Percentiles rank a stretch among this genome's conserved stretches.
Conservation (phyloP, 164 flowering plant species). For the Taxillus chinensis region DNA sequence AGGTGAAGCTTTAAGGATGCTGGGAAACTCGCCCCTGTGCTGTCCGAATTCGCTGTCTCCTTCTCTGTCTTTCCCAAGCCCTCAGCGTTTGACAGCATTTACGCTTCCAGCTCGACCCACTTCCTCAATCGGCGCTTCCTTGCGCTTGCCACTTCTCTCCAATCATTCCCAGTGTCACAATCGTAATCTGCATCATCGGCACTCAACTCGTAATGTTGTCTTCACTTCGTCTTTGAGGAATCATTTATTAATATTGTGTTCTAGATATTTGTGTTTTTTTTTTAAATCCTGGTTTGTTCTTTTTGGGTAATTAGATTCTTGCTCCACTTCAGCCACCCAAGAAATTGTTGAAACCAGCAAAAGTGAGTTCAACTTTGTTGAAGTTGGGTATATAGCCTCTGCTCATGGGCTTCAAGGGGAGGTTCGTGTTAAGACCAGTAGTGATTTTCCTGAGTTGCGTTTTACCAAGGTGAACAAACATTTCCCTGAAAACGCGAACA, state of each 20-base stretch:
- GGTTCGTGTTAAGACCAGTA: constrained; percentile 57
- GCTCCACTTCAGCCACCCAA: constrained; percentile 20
- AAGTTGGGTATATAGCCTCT: constrained; percentile 56
- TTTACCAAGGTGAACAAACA: constrained; percentile 42
- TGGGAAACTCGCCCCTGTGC: constrained; percentile 12
- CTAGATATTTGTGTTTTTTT: constrained; percentile 1
- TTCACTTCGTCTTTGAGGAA: not conserved
- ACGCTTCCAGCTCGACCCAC: not conserved
- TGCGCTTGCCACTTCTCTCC: not conserved
- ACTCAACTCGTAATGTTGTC: constrained; percentile 14
- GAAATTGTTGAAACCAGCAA: constrained; percentile 28
- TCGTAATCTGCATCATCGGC: constrained; percentile 6
- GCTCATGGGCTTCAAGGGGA: constrained; percentile 88
- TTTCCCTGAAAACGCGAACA: not conserved
- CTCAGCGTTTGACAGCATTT: constrained; percentile 2
- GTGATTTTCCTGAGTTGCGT: constrained; percentile 78
- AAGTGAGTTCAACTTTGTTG: constrained; percentile 38
- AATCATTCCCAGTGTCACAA: not conserved
- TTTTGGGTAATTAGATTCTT: not conserved
- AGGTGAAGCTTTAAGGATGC: constrained; percentile 7
- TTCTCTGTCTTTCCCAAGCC: not conserved
- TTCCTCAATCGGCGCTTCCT: constrained; percentile 1
- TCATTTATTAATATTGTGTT: not conserved
- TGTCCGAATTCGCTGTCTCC: constrained; percentile 12
- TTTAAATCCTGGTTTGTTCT: not conserved